Percentiles rank a stretch among this genome's conserved stretches.
Conservation (phyloP, 2,329 filamentous ascomycete species). For the Juglanconis oblonga region DNA sequence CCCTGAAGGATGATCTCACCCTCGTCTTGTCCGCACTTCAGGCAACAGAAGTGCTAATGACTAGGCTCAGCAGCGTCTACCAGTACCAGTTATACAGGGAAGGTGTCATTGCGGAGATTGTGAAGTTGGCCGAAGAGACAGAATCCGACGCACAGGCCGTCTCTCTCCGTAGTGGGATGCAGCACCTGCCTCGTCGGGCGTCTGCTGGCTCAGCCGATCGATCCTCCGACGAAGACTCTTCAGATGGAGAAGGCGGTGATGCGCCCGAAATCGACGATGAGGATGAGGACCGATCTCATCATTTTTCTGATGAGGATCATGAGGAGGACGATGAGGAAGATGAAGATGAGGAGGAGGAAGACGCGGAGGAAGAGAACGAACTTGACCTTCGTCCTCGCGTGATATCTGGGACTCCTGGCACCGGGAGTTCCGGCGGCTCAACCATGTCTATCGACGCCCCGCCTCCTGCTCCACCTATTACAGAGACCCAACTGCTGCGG, state of each 20-base stretch:
- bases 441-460: constrained; percentile 62
- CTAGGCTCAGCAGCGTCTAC: constrained; percentile 82
- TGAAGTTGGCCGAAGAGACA: constrained; percentile 64
- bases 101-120: constrained; percentile 89
- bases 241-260: constrained; percentile 47
- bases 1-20: constrained; percentile 87
- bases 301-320: constrained; percentile 35
- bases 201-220: constrained; percentile 26
- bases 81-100: constrained; percentile 96
- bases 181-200: constrained; percentile 28
- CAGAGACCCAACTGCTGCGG: constrained; percentile 57
- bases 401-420: constrained; percentile 61
- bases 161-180: constrained; percentile 15
- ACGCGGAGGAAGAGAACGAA: constrained; percentile 51
- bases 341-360: constrained; percentile 52
- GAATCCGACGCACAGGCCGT: constrained; percentile 30
- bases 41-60: constrained; percentile 82
- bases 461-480: constrained; percentile 40
- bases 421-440: constrained; percentile 62
- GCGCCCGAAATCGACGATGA: constrained; percentile 50
- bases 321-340: constrained; percentile 53
- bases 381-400: constrained; percentile 48
- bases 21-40: constrained; percentile 85
- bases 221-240: constrained; percentile 22
- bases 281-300: constrained; percentile 37